These are phyloP conservation scores for Leptographium flavum DNA, from an alignment of 2,329 filamentous ascomycete genomes.

Conservation along the genomic window DNA sequence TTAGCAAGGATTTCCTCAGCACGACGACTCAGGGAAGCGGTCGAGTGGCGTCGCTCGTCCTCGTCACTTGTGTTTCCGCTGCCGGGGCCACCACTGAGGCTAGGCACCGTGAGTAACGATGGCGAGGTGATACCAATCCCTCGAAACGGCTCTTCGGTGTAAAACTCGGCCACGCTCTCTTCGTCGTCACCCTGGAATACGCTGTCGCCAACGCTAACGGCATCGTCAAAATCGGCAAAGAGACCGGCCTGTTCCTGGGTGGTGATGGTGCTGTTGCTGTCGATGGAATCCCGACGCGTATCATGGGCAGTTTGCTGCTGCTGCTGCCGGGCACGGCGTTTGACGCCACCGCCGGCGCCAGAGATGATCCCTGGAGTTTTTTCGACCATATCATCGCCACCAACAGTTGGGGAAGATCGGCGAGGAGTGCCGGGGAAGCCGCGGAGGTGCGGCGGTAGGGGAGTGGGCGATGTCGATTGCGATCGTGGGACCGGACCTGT, in stretches of 20 bases:
- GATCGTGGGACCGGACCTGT: slow-evolving; percentile 16
- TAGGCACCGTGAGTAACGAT: slow-evolving; percentile 8
- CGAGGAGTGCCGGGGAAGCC: slow-evolving; percentile 17
- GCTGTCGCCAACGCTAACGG: slow-evolving; percentile 47
- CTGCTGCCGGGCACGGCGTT: slow-evolving; percentile 1
- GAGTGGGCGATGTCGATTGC: slow-evolving; percentile 15
- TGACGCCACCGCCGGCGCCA: background rate
- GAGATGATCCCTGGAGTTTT: too few species aligned
- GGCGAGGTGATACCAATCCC: background rate
- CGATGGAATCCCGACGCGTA: slow-evolving; percentile 39
- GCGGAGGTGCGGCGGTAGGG: slow-evolving; percentile 5
- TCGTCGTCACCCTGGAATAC: slow-evolving; percentile 55
- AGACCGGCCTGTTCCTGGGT: slow-evolving; percentile 31
- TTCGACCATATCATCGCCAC: slow-evolving; percentile 16
- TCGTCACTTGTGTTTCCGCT: slow-evolving; percentile 27
- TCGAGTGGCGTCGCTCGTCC: slow-evolving; percentile 16
- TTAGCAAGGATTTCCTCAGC: slow-evolving; percentile 87
- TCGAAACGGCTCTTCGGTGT: slow-evolving; percentile 28
- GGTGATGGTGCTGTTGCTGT: slow-evolving; percentile 47
- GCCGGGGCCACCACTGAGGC: slow-evolving; percentile 9
- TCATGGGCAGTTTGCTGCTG: slow-evolving; percentile 18
- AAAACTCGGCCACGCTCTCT: slow-evolving; percentile 47
- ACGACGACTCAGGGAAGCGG: slow-evolving; percentile 55
- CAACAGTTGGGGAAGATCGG: slow-evolving; percentile 31
- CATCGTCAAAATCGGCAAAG: slow-evolving; percentile 49